phyloP scores from a whole-genome alignment of 1,284 basidiomycete species.

The Ceratobasidium theobromae region DNA sequence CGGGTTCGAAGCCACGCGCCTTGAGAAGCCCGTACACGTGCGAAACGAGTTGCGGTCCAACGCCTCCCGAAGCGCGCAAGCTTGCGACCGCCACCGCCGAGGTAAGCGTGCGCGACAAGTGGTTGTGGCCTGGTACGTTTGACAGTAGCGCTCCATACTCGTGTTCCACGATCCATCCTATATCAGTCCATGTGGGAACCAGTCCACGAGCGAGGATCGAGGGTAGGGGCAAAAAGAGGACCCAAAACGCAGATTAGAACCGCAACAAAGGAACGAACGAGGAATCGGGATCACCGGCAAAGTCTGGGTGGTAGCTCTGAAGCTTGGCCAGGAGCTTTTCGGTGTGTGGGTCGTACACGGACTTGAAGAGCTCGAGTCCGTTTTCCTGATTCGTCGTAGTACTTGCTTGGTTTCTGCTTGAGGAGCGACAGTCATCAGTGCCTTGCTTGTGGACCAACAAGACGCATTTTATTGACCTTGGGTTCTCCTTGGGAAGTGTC shows the following conservation, averaged over 20 bases:
- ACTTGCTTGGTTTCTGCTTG: conserved; percentile 27
- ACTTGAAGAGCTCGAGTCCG: conserved; percentile 78
- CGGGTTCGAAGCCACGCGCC: conserved; percentile 56
- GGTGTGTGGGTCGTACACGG: conserved; percentile 89
- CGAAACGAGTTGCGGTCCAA: conserved; percentile 87
- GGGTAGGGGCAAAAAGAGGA: neutral
- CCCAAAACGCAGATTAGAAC: conserved; percentile 35
- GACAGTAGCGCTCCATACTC: conserved; percentile 86
- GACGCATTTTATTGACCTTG: conserved; percentile 56
- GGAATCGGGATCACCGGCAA: conserved; percentile 74
- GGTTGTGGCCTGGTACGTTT: conserved; percentile 58
- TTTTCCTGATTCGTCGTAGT: conserved; percentile 31
- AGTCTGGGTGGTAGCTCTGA: conserved; percentile 66
- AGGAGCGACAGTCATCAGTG: conserved; percentile 7
- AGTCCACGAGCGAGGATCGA: conserved; percentile 33
- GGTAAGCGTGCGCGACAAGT: conserved; percentile 76
- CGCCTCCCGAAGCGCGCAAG: conserved; percentile 83
- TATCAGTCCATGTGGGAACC: conserved; percentile 39
- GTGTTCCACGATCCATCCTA: conserved; percentile 90
- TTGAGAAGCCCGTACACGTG: conserved; percentile 95
- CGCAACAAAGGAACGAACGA: conserved; percentile 23
- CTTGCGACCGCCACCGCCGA: conserved; percentile 90
- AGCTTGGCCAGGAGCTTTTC: conserved; percentile 90
- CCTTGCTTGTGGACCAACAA: neutral
- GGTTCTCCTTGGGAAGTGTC: conserved; percentile 63